phyloP scores from a whole-genome alignment of 2,329 filamentous ascomycete species.

The Ophiosphaerella herpotricha region DNA sequence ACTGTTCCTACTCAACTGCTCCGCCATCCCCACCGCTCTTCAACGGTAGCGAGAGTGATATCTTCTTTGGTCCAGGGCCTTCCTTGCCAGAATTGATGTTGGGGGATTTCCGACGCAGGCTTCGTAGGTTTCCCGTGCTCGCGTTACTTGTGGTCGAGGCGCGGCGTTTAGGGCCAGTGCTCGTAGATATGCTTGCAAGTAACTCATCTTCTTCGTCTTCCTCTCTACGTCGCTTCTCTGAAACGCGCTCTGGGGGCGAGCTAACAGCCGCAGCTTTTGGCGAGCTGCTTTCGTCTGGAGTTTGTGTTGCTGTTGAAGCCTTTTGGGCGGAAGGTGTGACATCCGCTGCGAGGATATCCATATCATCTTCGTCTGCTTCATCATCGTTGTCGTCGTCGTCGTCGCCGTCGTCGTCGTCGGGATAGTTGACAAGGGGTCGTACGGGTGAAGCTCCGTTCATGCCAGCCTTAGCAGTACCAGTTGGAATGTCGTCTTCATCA shows the following conservation, averaged over 20 bases:
- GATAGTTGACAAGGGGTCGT: conserved; percentile 83
- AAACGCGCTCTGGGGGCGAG: conserved; percentile 70
- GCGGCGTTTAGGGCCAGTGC: conserved; percentile 51
- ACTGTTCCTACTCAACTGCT: conserved; percentile 31
- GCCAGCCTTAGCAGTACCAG: conserved; percentile 40
- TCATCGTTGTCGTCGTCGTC: conserved; percentile 71
- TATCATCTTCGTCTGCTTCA: conserved; percentile 65
- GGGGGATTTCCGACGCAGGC: conserved; percentile 50
- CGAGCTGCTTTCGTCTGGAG: conserved; percentile 28
- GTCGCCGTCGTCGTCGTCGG: conserved; percentile 83
- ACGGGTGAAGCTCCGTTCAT: conserved; percentile 68
- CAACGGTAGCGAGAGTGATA: conserved; percentile 46
- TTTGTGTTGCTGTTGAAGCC: conserved; percentile 26
- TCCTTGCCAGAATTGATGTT: conserved; percentile 51
- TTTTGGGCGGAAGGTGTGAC: conserved; percentile 39
- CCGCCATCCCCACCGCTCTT: conserved; percentile 43
- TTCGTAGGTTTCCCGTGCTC: conserved; percentile 39
- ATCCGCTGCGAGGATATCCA: conserved; percentile 61
- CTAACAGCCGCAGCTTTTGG: conserved; percentile 24
- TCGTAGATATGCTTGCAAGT: conserved; percentile 73
- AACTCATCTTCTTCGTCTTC: conserved; percentile 89
- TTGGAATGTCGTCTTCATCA: conserved; percentile 70
- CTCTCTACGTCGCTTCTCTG: conserved; percentile 87
- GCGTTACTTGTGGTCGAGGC: conserved; percentile 43
- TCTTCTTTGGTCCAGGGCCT: conserved; percentile 46